Base-by-base conservation (phyloP, 192 early-diverging fungal species). In the Gamsiella multidivaricata region DNA sequence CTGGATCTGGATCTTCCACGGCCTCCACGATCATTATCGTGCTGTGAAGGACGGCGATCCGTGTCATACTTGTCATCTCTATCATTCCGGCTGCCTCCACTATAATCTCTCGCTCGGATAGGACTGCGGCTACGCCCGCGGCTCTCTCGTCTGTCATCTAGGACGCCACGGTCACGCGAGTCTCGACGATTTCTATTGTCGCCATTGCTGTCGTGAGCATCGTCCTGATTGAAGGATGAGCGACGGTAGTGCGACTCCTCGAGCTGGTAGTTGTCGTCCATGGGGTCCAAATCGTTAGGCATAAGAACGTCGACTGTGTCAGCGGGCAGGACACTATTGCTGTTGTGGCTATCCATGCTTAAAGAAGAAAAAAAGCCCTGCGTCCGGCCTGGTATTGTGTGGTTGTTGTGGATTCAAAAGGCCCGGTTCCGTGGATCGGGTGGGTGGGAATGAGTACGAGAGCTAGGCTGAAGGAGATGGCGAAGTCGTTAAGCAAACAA, bases 211-310 rank as follows among this genome's bases (percentile, higher is more conserved):
- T 46, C 32, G 41, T 14, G 5, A 33, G 45, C 47, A 26, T 47
- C 43, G 17, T 56, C 43, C 17, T 41, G 15, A 31, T 25, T 20
- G 26, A 58, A 61, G 28, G 61, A 65, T 20, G 70, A 64, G 11
- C 71, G 56, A 39, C 71, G 71, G 47, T 65, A 64, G 45, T 66
- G 71, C 20, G 62, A 43, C 4, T 75, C 71, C 14, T 75, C 71
- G 17, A 41, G 49, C 11, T 25, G 61, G 10, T 53, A 50, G 34
- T 18, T 37, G 15, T 70, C 69, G 1, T 70, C 69, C 20, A 70
- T 61, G 14, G 39, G 22, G 42, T 70, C 69, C 23, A 39, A 37
- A 32, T 70, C 69, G 23, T 52, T 70, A 12, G 59, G 52, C 59
- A 59, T 46, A 4, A 70, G 25, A 6, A 69, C 67, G 33, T 70